Base-by-base conservation (phyloP, 805 yeast species). In the Nakazawaea anatomiae region DNA sequence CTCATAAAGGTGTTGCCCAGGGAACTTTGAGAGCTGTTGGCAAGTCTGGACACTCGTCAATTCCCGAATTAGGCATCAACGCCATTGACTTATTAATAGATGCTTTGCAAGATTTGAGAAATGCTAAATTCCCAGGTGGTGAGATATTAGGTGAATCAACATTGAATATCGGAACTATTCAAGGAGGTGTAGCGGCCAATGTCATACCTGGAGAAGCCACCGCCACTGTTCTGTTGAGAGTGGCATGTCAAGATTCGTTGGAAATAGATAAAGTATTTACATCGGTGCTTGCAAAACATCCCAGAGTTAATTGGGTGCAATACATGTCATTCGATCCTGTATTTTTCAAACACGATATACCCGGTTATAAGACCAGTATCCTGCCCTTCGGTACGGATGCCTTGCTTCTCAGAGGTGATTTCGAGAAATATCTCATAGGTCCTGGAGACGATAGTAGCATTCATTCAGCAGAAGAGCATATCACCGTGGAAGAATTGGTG, bases 171-270 rank as follows among this genome's bases (percentile, higher is more conserved):
- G 91, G 89, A 1, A 49, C 60, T 27, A 68, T 85, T 27, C 53
- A 66, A 9, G 88, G 79, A 6, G 89, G 89, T 29, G 79, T 80
- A 2, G 91, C 89, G 4, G 69, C 75, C 7, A 85, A 85, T 62
- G 87, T 85, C 30, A 65, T 85, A 8, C 85, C 90, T 3, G 83
- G 84, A 2, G 55, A 62, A 28, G 85, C 87, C 1, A 56, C 58
- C 7, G 85, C 86, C 18, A 58, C 66, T 1, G 58, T 77, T 2
- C 59, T 79, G 14, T 68, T 83, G 54, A 71, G 91, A 61, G 77
- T 82, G 3, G 80, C 89, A 3, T 6, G 39, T 10, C 73, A 67
- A 8, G 74, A 74, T 41, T 55, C 71, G 2, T 70, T 68, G 1
- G 60, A 58, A 25, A 72, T 82, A 4, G 63, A 61, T 28, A 52